Conservation (phyloP, 106 monocot species). For the Xerophyta viscosa region DNA sequence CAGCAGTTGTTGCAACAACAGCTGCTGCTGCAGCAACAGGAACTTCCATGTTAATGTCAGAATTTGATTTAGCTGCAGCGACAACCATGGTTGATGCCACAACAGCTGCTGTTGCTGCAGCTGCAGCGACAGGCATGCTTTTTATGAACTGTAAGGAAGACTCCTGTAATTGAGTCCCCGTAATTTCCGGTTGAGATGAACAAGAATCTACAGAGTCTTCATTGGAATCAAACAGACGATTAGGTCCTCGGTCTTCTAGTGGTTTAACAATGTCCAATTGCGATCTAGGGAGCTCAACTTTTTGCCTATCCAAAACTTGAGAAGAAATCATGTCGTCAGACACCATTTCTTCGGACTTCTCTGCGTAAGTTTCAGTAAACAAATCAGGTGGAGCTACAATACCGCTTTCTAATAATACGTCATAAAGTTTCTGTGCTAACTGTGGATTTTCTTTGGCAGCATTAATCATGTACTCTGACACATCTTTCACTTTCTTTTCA, state of each 20-base stretch:
- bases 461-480: constrained; percentile 70
- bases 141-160: constrained; percentile 28
- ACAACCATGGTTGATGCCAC: constrained; percentile 77
- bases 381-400: constrained; percentile 59
- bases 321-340: constrained; percentile 2
- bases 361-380: constrained; percentile 37
- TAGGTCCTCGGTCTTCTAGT: constrained; percentile 26
- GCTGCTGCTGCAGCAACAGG: constrained; percentile 55
- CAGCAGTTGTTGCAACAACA: constrained; percentile 56
- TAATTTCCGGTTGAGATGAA: constrained; percentile 26
- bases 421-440: constrained; percentile 66
- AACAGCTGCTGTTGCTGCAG: constrained; percentile 66
- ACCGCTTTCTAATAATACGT: constrained; percentile 69
- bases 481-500: constrained; percentile 58
- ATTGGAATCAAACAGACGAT: constrained; percentile 15
- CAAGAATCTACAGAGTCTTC: constrained; percentile 2
- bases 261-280: constrained; percentile 26
- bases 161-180: constrained; percentile 12
- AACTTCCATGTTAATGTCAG: constrained; percentile 37
- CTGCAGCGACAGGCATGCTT: constrained; percentile 53
- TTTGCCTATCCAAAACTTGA: no score
- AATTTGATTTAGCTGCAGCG: constrained; percentile 58
- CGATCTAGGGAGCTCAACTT: constrained; percentile 6
- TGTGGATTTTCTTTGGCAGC: constrained; percentile 70
- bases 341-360: constrained; percentile 14